Evolutionary conservation across 164 flowering plant species (phyloP).

Genomic region (Houttuynia cordata): DNA sequence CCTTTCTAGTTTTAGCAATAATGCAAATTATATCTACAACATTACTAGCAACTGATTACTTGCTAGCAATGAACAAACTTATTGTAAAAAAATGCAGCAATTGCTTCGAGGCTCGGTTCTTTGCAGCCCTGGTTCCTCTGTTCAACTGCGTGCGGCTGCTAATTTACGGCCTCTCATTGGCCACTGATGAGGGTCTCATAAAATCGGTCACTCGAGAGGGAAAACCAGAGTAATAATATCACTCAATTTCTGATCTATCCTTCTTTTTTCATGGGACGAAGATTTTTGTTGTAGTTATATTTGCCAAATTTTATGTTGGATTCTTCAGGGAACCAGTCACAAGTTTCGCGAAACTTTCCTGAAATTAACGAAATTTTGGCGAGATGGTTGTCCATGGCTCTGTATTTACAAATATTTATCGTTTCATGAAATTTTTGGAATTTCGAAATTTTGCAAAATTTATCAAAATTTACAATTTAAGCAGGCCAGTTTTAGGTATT

Average conservation of each 20-base stretch:
- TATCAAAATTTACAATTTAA: no score
- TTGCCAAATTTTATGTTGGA: background rate
- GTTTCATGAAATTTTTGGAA: no score
- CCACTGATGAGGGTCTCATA: slow-evolving; percentile 52
- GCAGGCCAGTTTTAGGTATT: no score
- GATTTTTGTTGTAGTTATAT: background rate
- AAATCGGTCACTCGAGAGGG: slow-evolving; percentile 91
- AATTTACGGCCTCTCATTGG: slow-evolving; percentile 56
- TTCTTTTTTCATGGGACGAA: background rate
- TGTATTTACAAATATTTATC: no score
- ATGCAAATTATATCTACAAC: background rate
- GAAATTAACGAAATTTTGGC: no score
- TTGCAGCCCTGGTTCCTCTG: slow-evolving; percentile 74
- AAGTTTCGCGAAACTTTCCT: no score
- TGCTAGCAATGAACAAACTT: background rate
- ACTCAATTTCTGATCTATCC: background rate
- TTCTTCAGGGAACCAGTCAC: no score
- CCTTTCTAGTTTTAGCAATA: no score
- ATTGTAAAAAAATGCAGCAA: slow-evolving; percentile 42
- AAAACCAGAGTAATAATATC: slow-evolving; percentile 53
- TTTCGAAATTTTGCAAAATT: no score
- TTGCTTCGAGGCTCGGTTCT: slow-evolving; percentile 68
- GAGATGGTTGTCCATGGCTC: no score
- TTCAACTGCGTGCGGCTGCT: slow-evolving; percentile 67
- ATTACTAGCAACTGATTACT: background rate